phyloP scores from a whole-genome alignment of 1,284 basidiomycete species.

The Pseudozyma tsukubaensis region DNA sequence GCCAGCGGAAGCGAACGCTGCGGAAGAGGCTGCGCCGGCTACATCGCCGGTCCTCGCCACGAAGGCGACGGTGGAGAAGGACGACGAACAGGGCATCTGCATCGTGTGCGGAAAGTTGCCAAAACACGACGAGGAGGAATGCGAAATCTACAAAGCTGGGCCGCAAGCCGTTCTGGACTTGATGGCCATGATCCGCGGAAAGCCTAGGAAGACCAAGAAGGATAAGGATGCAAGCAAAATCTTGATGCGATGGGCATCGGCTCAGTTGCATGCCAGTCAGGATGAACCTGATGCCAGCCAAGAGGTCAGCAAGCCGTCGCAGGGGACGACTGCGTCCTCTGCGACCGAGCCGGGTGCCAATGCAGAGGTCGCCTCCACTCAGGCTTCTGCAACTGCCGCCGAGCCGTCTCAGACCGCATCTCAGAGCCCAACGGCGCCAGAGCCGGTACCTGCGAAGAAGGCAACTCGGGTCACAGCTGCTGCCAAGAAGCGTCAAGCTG shows the following conservation, averaged over 20 bases:
- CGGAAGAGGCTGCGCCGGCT: not conserved
- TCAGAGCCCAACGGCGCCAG: not conserved
- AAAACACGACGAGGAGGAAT: conserved; percentile 18
- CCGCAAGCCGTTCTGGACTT: conserved; percentile 32
- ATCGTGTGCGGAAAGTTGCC: conserved; percentile 24
- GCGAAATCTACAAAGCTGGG: conserved; percentile 26
- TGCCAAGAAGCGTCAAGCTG: conserved; percentile 8
- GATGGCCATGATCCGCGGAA: conserved; percentile 22
- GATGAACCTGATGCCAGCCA: conserved; percentile 12
- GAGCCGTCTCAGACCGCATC: not conserved
- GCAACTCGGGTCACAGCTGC: conserved; percentile 9
- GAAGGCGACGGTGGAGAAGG: conserved; percentile 4
- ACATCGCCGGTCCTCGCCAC: conserved; percentile 6
- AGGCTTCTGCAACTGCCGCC: not conserved
- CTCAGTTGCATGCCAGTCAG: conserved; percentile 15
- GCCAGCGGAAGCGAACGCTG: not conserved
- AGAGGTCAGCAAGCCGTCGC: conserved; percentile 7
- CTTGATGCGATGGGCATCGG: conserved; percentile 15
- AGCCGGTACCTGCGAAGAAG: conserved; percentile 1
- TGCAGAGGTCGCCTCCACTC: not conserved
- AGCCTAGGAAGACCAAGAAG: conserved; percentile 21
- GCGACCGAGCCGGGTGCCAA: not conserved
- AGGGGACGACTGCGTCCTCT: not conserved
- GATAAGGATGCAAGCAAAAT: conserved; percentile 21
- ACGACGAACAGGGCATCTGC: conserved; percentile 9